Evolutionary conservation across 2,329 filamentous ascomycete genomes (phyloP).

Genomic region (Metarhizium brunneum): DNA sequence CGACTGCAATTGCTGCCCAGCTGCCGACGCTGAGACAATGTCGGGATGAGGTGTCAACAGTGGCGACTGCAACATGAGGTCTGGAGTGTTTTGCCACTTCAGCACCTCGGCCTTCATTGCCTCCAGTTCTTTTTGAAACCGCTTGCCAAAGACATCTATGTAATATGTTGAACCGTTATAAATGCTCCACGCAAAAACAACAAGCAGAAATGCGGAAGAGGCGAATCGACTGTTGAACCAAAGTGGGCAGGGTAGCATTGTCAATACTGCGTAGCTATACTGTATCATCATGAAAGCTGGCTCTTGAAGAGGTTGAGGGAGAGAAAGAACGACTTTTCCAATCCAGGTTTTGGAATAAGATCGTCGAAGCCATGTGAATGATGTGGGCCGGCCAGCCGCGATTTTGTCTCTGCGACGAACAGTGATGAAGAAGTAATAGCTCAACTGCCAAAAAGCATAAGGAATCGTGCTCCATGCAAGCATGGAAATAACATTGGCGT

Average conservation of each 20-base stretch:
- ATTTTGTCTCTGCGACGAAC: slow-evolving; percentile 94
- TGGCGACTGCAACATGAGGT: slow-evolving; percentile 30
- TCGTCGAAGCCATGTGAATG: slow-evolving; percentile 91
- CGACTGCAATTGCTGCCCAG: slow-evolving; percentile 8
- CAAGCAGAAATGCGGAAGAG: slow-evolving; percentile 64
- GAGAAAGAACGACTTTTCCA: slow-evolving; percentile 71
- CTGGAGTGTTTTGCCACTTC: slow-evolving; percentile 67
- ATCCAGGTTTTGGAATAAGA: slow-evolving; percentile 88
- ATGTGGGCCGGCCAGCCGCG: slow-evolving; percentile 86
- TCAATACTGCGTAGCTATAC: slow-evolving; percentile 80
- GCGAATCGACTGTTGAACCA: slow-evolving; percentile 90
- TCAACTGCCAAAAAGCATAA: slow-evolving; percentile 85
- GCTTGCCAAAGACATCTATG: slow-evolving; percentile 93
- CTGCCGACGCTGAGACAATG: slow-evolving; percentile 6
- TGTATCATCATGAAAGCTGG: slow-evolving; percentile 94
- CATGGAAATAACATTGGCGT: slow-evolving; percentile 72
- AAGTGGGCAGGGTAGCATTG: slow-evolving; percentile 87
- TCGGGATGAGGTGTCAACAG: slow-evolving; percentile 21
- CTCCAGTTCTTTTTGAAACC: slow-evolving; percentile 94
- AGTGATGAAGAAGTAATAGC: slow-evolving; percentile 92
- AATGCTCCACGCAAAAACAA: slow-evolving; percentile 88
- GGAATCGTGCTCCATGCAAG: slow-evolving; percentile 89
- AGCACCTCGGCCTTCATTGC: slow-evolving; percentile 78
- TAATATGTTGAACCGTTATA: slow-evolving; percentile 98
- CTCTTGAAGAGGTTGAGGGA: slow-evolving; percentile 72